phyloP scores from a whole-genome alignment of 2,329 filamentous ascomycete species.

The Pestalotiopsis sp. region DNA sequence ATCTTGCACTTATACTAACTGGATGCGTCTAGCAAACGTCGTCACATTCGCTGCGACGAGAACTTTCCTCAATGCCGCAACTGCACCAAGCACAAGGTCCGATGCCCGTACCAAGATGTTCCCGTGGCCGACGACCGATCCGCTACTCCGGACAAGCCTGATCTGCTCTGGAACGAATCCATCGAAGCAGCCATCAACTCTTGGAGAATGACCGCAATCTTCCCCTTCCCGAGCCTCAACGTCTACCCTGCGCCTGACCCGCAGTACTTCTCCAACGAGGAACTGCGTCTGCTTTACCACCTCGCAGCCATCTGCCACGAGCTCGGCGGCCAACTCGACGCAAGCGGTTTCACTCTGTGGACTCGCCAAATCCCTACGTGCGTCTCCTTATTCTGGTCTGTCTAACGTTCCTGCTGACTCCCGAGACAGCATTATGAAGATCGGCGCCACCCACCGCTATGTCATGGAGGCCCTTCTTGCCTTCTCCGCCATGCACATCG shows the following conservation, averaged over 20 bases:
- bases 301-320: conserved; percentile 85
- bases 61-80: conserved; percentile 98
- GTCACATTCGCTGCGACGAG: conserved; percentile 97
- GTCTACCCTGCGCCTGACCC: conserved; percentile 77
- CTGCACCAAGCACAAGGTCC: conserved; percentile 98
- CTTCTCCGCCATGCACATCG: conserved; percentile 92
- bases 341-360: conserved; percentile 88
- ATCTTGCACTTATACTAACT: conserved; percentile 18
- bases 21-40: conserved; percentile 65
- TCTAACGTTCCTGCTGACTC: conserved; percentile 23
- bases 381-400: conserved; percentile 37
- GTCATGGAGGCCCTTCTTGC: conserved; percentile 94
- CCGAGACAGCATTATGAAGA: conserved; percentile 71
- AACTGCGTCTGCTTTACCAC: conserved; percentile 88
- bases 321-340: conserved; percentile 69
- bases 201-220: conserved; percentile 83
- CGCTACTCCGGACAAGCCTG: conserved; percentile 63
- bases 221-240: conserved; percentile 81
- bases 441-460: conserved; percentile 80
- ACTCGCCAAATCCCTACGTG: conserved; percentile 90
- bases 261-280: conserved; percentile 72
- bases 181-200: conserved; percentile 79
- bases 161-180: conserved; percentile 84
- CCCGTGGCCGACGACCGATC: conserved; percentile 67
- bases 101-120: conserved; percentile 96